Evolutionary conservation across 208 protist genomes (phyloP).

Genomic region (Herpetomonas samuelpessoai): DNA sequence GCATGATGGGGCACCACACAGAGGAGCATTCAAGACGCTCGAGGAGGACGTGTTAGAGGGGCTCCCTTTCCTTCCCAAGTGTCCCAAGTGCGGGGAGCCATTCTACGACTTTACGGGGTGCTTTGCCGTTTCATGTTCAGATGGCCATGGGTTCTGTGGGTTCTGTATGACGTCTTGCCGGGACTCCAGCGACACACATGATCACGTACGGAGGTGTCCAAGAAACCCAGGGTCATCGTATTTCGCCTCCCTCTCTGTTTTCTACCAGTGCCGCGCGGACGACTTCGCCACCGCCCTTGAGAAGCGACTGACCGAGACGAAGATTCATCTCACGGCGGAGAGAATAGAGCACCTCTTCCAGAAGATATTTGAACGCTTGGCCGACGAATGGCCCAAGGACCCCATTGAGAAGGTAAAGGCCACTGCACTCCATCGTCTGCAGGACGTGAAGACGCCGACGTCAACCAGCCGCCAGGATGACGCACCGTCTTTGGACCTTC

Average conservation of each 20-base stretch:
- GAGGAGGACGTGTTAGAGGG: slow-evolving; percentile 5
- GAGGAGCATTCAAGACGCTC: background rate
- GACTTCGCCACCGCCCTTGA: slow-evolving; percentile 5
- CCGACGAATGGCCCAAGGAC: slow-evolving; percentile 7
- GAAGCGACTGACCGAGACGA: background rate
- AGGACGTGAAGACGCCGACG: no score
- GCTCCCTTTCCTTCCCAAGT: slow-evolving; percentile 8
- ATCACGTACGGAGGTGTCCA: background rate
- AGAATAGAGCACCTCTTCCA: background rate
- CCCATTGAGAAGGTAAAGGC: no score
- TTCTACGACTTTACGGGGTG: slow-evolving; percentile 24
- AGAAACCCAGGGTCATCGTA: background rate
- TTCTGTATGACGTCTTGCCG: slow-evolving; percentile 21
- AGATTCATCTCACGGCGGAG: background rate
- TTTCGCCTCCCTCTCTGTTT: background rate
- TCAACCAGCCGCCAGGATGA: no score
- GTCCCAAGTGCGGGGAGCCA: slow-evolving; percentile 10
- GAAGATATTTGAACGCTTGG: slow-evolving; percentile 2
- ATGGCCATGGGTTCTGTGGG: slow-evolving; percentile 18
- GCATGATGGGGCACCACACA: slow-evolving; percentile 9
- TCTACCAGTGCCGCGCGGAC: slow-evolving; percentile 8
- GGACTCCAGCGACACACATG: background rate
- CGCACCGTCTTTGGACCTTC: no score
- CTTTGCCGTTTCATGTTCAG: slow-evolving; percentile 14
- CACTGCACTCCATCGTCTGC: no score